These are phyloP conservation scores for Exophiala sp. DNA, from an alignment of 2,329 filamentous ascomycete species.

Conservation along the genomic window DNA sequence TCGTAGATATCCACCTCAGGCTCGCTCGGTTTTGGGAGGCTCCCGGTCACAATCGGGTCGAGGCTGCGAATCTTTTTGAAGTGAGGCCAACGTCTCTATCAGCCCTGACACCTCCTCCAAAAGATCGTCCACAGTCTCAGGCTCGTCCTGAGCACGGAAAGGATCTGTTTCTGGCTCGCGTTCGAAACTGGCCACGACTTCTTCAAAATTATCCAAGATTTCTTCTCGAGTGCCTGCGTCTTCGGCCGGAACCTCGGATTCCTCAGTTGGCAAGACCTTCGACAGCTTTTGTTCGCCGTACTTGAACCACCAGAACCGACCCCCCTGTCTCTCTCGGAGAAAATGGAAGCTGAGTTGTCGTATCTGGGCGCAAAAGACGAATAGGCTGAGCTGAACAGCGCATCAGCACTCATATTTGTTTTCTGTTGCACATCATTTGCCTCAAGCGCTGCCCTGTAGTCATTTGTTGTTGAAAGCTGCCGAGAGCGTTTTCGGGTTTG, in stretches of 20 bases:
- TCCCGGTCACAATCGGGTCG: slow-evolving; percentile 35
- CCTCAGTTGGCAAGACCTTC: slow-evolving; percentile 11
- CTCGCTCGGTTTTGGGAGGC: slow-evolving; percentile 48
- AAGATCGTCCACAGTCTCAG: slow-evolving; percentile 46
- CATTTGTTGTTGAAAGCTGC: slow-evolving; percentile 1
- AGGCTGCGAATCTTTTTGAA: slow-evolving; percentile 57
- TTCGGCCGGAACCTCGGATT: slow-evolving; percentile 21
- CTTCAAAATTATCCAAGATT: slow-evolving; percentile 37
- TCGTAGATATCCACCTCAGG: slow-evolving; percentile 60
- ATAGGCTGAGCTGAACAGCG: slow-evolving; percentile 41
- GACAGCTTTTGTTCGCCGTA: slow-evolving; percentile 36
- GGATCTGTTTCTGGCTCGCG: slow-evolving; percentile 33
- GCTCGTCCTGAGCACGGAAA: slow-evolving; percentile 32
- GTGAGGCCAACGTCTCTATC: slow-evolving; percentile 56
- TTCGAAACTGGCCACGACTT: slow-evolving; percentile 40
- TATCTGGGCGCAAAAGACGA: slow-evolving; percentile 46
- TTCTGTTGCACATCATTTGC: slow-evolving; percentile 12
- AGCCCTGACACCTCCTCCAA: slow-evolving; percentile 55
- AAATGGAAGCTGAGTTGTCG: slow-evolving; percentile 41
- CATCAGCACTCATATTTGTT: slow-evolving; percentile 10
- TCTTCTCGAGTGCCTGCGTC: slow-evolving; percentile 31
- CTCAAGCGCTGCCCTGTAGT: slow-evolving; percentile 11
- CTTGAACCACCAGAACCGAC: slow-evolving; percentile 44
- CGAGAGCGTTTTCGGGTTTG: slow-evolving; percentile 7
- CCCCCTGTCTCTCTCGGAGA: slow-evolving; percentile 40